These are phyloP conservation scores for Sugiyamaella paludigena DNA, from an alignment of 1,139 yeast species.

Conservation along the genomic window DNA sequence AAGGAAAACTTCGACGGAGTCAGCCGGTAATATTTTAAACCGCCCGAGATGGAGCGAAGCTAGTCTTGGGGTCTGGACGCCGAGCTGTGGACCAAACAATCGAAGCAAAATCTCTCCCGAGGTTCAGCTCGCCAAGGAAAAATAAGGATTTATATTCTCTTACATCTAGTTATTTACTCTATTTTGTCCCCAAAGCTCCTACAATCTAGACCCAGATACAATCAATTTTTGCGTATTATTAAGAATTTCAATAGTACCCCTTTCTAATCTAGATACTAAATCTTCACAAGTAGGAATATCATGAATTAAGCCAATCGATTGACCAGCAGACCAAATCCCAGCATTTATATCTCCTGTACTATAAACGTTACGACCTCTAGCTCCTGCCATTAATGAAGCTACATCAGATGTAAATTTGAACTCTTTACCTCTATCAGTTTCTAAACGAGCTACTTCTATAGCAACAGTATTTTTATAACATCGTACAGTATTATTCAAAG, in stretches of 20 bases:
- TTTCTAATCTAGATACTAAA: slow-evolving; percentile 30
- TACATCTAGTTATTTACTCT: too few species aligned
- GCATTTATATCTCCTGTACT: slow-evolving; percentile 34
- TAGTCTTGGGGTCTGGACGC: too few species aligned
- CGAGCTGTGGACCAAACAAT: too few species aligned
- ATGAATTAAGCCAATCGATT: slow-evolving; percentile 32
- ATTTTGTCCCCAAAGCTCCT: too few species aligned
- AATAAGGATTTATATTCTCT: too few species aligned
- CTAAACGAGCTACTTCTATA: slow-evolving; percentile 32
- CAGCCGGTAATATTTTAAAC: too few species aligned
- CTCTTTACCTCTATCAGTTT: slow-evolving; percentile 26
- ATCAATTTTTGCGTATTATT: slow-evolving; percentile 11
- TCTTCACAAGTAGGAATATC: slow-evolving; percentile 36
- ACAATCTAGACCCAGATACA: not conserved
- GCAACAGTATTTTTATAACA: slow-evolving; percentile 36
- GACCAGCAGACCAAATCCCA: slow-evolving; percentile 40
- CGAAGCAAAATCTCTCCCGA: too few species aligned
- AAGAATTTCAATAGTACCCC: slow-evolving; percentile 24
- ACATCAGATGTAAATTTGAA: slow-evolving; percentile 31
- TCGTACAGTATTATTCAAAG: slow-evolving; percentile 37
- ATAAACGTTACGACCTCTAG: slow-evolving; percentile 35
- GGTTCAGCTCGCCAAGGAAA: too few species aligned
- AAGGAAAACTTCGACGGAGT: too few species aligned
- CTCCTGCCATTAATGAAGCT: slow-evolving; percentile 33
- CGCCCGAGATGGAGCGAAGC: too few species aligned